phyloP scores from a whole-genome alignment of 129 eudicot species.

The Scalesia atractyloides region DNA sequence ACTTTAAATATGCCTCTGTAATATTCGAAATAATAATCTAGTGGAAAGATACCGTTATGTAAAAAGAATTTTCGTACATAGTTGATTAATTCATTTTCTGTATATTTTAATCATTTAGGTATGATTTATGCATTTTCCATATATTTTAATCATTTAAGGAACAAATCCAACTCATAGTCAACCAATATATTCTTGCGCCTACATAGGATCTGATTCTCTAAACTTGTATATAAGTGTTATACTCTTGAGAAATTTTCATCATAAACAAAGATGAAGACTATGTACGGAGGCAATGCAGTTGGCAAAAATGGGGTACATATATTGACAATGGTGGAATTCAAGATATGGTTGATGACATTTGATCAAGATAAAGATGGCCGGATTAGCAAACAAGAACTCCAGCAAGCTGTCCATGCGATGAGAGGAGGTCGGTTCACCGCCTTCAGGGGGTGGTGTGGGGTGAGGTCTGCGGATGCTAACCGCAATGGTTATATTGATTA shows the following conservation, averaged over 20 bases:
- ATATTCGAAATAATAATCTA: too few species aligned
- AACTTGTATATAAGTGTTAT: background rate
- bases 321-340: constrained; percentile 38
- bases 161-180: too few species aligned
- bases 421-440: constrained; percentile 35
- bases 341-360: constrained; percentile 43
- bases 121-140: too few species aligned
- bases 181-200: background rate
- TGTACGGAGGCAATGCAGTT: background rate
- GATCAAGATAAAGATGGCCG: constrained; percentile 37
- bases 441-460: constrained; percentile 13
- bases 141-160: too few species aligned
- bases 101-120: too few species aligned
- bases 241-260: background rate
- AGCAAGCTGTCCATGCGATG: constrained; percentile 21
- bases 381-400: constrained; percentile 36
- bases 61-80: too few species aligned
- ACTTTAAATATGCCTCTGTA: too few species aligned
- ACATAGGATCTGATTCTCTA: background rate
- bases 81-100: too few species aligned
- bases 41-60: too few species aligned
- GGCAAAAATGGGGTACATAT: constrained; percentile 7
- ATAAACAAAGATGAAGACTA: background rate
- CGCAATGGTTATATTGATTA: constrained; percentile 36
- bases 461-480: constrained; percentile 33